Evolutionary conservation across 2,329 filamentous ascomycete species (phyloP).

Genomic region (Botrytis aclada): DNA sequence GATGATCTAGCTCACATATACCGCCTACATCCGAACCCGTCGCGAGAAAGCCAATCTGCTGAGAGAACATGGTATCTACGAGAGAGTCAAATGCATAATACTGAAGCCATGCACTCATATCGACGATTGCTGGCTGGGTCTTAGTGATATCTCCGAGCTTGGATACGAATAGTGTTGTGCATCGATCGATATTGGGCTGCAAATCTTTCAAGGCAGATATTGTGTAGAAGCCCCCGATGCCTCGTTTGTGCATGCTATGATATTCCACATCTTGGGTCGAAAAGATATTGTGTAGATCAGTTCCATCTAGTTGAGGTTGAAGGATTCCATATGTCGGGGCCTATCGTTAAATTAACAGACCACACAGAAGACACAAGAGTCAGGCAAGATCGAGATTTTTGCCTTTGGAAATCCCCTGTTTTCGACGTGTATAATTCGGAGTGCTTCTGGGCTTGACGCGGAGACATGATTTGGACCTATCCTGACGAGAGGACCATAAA

Average conservation of each 20-base stretch:
- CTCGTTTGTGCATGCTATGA: conserved; percentile 31
- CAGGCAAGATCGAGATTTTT: too few relatives aligned
- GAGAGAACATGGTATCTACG: conserved; percentile 46
- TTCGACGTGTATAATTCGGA: conserved; percentile 58
- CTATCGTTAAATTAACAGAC: too few relatives aligned
- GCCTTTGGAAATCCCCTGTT: conserved; percentile 38
- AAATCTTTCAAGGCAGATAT: not conserved
- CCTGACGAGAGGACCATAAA: conserved; percentile 55
- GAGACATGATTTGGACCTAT: conserved; percentile 56
- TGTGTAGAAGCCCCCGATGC: not conserved
- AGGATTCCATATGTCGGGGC: too few relatives aligned
- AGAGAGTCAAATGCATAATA: conserved; percentile 49
- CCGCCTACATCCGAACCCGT: conserved; percentile 43
- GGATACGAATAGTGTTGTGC: not conserved
- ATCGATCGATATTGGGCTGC: not conserved
- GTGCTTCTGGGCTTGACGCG: conserved; percentile 52
- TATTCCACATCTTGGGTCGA: conserved; percentile 39
- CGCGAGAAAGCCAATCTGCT: conserved; percentile 44
- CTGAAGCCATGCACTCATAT: conserved; percentile 44
- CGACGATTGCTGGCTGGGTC: conserved; percentile 32
- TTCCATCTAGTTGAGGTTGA: too few relatives aligned
- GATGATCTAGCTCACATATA: conserved; percentile 9
- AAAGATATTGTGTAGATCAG: conserved; percentile 14
- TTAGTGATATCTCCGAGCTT: not conserved
- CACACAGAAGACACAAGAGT: too few relatives aligned